A percentile compares a stretch with the other conserved stretches of the same genome.
phyloP scores from a whole-genome alignment of 768 basidiomycete species.

The Porphyrellus cyaneotinctus region DNA sequence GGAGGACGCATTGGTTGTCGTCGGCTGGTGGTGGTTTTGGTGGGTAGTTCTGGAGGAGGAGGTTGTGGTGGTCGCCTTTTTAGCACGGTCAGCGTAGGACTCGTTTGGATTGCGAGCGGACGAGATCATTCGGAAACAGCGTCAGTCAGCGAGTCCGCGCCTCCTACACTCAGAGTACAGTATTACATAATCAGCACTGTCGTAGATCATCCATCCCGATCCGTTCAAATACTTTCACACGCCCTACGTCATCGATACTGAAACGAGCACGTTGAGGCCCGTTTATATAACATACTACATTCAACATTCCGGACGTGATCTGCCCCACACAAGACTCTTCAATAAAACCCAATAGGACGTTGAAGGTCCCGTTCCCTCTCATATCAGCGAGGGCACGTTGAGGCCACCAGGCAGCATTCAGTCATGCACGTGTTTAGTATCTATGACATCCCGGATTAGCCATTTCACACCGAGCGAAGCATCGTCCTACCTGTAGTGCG shows the following conservation, averaged over 20 bases:
- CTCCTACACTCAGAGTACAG: neutral
- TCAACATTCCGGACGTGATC: slow-evolving; percentile 17
- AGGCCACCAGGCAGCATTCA: slow-evolving; percentile 51
- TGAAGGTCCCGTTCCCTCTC: slow-evolving; percentile 62
- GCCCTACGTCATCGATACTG: neutral
- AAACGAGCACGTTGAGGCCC: slow-evolving; percentile 38
- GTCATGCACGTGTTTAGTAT: slow-evolving; percentile 25
- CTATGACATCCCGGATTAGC: slow-evolving; percentile 14
- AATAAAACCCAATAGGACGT: slow-evolving; percentile 51
- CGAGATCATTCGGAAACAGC: slow-evolving; percentile 30
- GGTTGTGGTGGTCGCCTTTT: slow-evolving; percentile 35
- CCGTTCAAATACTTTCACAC: neutral
- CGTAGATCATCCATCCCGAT: slow-evolving; percentile 13
- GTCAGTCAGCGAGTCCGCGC: slow-evolving; percentile 22
- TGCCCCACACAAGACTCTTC: slow-evolving; percentile 42
- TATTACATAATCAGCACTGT: slow-evolving; percentile 19
- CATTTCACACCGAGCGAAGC: neutral
- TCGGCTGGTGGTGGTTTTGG: slow-evolving; percentile 1
- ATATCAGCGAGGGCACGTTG: slow-evolving; percentile 70
- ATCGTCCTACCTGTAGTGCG: slow-evolving; percentile 55
- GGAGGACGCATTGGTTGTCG: neutral
- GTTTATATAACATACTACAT: too few species aligned
- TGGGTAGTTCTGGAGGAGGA: neutral
- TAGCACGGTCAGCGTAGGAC: slow-evolving; percentile 57
- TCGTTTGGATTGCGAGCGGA: slow-evolving; percentile 38